These are phyloP conservation scores for Fusarium nodosum DNA, from an alignment of 2,329 filamentous ascomycete genomes.

Conservation along the genomic window DNA sequence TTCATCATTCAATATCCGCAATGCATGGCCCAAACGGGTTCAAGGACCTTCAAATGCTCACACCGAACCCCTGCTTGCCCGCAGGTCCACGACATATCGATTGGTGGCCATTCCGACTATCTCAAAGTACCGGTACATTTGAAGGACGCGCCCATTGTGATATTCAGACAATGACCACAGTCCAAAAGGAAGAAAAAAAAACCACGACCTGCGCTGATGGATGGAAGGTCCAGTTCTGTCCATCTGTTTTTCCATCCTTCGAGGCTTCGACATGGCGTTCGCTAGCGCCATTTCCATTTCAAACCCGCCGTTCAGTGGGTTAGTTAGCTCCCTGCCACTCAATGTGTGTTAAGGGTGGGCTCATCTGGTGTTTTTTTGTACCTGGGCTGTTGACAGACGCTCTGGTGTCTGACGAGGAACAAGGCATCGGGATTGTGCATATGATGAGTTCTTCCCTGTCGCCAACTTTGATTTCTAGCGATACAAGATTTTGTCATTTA, in stretches of 20 bases:
- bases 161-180: constrained; percentile 10
- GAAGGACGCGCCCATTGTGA: constrained; percentile 16
- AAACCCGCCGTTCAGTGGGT: constrained; percentile 40
- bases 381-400: constrained; percentile 1
- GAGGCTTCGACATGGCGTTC: constrained; percentile 45
- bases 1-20: constrained; percentile 40
- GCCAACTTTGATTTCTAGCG: neutral
- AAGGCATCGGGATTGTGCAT: neutral
- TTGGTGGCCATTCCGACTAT: constrained; percentile 42
- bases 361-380: constrained; percentile 6
- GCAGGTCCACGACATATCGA: constrained; percentile 47
- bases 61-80: constrained; percentile 46
- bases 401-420: constrained; percentile 2
- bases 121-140: constrained; percentile 46
- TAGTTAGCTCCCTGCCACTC: constrained; percentile 30
- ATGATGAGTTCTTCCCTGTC: neutral
- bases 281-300: constrained; percentile 46
- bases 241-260: constrained; percentile 45
- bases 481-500: constrained; percentile 10
- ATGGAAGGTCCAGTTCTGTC: constrained; percentile 36
- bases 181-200: constrained; percentile 15
- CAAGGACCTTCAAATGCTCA: constrained; percentile 45
- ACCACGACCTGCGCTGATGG: constrained; percentile 9
- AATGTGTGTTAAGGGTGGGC: constrained; percentile 10
- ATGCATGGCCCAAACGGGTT: constrained; percentile 44